phyloP scores from a whole-genome alignment of 1,284 basidiomycete genomes.

The Ganoderma resinaceum region DNA sequence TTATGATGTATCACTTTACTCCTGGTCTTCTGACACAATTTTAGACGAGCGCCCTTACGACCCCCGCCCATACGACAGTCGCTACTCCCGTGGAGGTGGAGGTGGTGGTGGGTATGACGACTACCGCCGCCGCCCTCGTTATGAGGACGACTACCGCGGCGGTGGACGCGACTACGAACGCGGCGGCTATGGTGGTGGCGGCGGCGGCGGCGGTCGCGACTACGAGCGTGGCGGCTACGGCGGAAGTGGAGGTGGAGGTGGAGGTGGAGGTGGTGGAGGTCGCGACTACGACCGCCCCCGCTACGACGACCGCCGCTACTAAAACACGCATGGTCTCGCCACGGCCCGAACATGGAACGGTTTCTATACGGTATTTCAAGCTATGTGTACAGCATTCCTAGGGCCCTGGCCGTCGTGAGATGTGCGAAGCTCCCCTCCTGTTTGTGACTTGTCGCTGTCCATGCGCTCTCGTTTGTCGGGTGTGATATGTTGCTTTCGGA shows the following conservation, averaged over 20 bases:
- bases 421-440: conserved; percentile 10
- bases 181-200: conserved; percentile 50
- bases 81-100: conserved; percentile 64
- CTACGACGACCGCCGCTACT: conserved; percentile 54
- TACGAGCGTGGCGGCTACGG: conserved; percentile 40
- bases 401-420: conserved; percentile 4
- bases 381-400: neutral
- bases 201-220: conserved; percentile 44
- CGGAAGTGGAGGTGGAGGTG: conserved; percentile 37
- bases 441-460: conserved; percentile 15
- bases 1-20: neutral
- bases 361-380: conserved; percentile 8
- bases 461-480: conserved; percentile 17
- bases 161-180: conserved; percentile 51
- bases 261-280: conserved; percentile 32
- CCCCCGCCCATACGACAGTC: conserved; percentile 81
- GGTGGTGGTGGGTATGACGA: conserved; percentile 38
- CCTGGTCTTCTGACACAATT: neutral
- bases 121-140: conserved; percentile 35
- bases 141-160: conserved; percentile 34
- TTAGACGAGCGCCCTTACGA: conserved; percentile 79
- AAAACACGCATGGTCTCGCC: conserved; percentile 9
- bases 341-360: neutral
- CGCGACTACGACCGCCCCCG: conserved; percentile 44
- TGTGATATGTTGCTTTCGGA: conserved; percentile 25